A percentile compares a stretch with the other conserved stretches of the same genome.
Conservation (phyloP, 352 stramenopile genomes). For the Globisporangium solare region DNA sequence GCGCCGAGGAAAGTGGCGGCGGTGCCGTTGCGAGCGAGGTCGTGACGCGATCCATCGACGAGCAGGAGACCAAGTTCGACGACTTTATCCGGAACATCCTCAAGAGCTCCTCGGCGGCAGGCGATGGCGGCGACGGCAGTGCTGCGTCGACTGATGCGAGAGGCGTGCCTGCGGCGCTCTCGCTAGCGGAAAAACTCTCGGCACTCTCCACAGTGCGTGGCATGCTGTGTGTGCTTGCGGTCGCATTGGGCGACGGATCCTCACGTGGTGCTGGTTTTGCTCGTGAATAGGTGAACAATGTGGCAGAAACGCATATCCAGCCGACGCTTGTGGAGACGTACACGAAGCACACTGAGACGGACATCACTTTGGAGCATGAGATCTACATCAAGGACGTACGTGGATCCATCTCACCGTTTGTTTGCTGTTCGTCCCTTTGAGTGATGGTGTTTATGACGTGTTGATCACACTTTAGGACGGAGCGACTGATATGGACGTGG, state of each 20-base stretch:
- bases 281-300: constrained; percentile 39
- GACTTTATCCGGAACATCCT: constrained; percentile 87
- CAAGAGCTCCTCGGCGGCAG: constrained; percentile 36
- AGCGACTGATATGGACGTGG: constrained; percentile 38
- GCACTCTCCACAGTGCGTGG: constrained; percentile 56
- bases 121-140: constrained; percentile 16
- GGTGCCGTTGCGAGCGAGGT: constrained; percentile 28
- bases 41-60: constrained; percentile 53
- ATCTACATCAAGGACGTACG: constrained; percentile 47
- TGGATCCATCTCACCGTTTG: neutral
- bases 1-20: constrained; percentile 39
- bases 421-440: neutral
- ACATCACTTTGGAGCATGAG: constrained; percentile 80
- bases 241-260: neutral
- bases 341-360: constrained; percentile 80
- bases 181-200: constrained; percentile 72
- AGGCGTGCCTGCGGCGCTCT: constrained; percentile 27
- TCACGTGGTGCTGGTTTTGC: neutral
- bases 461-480: constrained; percentile 10
- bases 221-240: neutral
- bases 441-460: neutral
- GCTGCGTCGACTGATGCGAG: constrained; percentile 6
- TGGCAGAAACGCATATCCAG: constrained; percentile 80
- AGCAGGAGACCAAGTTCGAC: constrained; percentile 72
- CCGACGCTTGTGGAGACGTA: constrained; percentile 79